Base-by-base conservation (phyloP, 768 basidiomycete species). In the Mycena rebaudengoi region DNA sequence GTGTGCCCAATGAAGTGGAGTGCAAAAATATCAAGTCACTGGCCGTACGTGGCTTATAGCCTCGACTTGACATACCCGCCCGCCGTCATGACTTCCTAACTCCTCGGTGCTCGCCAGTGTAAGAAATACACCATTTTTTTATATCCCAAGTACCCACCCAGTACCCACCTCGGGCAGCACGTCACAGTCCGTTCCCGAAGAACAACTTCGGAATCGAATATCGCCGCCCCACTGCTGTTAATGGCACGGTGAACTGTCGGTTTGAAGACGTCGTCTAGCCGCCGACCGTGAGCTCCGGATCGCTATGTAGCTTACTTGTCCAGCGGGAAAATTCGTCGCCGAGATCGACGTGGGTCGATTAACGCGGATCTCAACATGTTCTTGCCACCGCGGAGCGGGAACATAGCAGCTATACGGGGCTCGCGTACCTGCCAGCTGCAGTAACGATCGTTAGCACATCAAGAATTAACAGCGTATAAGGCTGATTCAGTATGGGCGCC, bases 181-280 rank as follows among this genome's bases (percentile, higher is more conserved):
- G 65, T 96, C 86, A 71, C 95, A 95, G 72, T 96, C 93, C 13
- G 89, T 91, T 3, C 96, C 95, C n/a, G n/a, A n/a, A n/a, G 66
- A 96, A 95, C 79, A 98, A 97, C 28, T 95, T 79, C 0, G 96
- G 95, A 21, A 96, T 92, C 0, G 93, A 94, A 74, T 92, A 96
- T 23, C 96, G 85, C 20, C 81, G 78, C 28, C 5, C 92, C 91
- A 23, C 86, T 88, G 41, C 87, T 82, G 68, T 96, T 95, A 66
- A 94, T 83, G 2, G 90, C 96, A 43, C 96, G 87, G 75, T 98
- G 96, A 1, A 91, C 82, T 0, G 95, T 96, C 0, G 93, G 95
- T 68, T 92, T 94, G 85, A 96, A 97, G 40, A 95, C n/a, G n/a
- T n/a, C 81, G 69, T 92, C 94, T n/a, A n/a, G n/a, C n/a, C n/a